phyloP scores from a whole-genome alignment of 176 grass and related monocot genomes.

The Bothriochloa decipiens region DNA sequence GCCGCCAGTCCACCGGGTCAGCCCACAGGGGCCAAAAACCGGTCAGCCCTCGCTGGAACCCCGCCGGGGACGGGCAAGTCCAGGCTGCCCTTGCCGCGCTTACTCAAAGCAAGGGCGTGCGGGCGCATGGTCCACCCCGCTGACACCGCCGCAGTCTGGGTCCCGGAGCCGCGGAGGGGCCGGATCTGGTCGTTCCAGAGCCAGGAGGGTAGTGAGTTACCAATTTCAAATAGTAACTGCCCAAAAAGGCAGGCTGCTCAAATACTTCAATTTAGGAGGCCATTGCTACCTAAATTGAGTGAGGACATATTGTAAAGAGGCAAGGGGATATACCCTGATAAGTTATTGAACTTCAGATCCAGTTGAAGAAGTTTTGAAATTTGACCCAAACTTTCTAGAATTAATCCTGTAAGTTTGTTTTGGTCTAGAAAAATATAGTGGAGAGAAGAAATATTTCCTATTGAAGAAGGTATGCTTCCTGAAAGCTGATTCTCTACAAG shows the following conservation, averaged over 20 bases:
- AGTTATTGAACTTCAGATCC: slow-evolving; percentile 28
- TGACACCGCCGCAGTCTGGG: too few relatives aligned
- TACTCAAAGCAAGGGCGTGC: too few relatives aligned
- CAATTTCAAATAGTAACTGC: slow-evolving; percentile 12
- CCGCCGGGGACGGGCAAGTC: too few relatives aligned
- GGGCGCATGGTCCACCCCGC: too few relatives aligned
- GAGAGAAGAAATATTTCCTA: slow-evolving; percentile 38
- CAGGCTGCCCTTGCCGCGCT: too few relatives aligned
- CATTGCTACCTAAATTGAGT: slow-evolving; percentile 26
- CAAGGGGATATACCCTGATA: slow-evolving; percentile 17
- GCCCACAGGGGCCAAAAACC: too few relatives aligned
- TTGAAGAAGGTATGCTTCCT: slow-evolving; percentile 34
- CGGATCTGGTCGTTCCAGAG: too few relatives aligned
- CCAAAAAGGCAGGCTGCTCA: too few relatives aligned
- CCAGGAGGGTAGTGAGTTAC: slow-evolving; percentile 11
- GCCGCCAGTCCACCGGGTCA: too few relatives aligned
- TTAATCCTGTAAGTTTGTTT: slow-evolving; percentile 27
- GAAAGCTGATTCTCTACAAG: slow-evolving; percentile 32
- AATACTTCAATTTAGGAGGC: too few relatives aligned
- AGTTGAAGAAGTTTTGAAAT: background rate
- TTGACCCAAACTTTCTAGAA: slow-evolving; percentile 25
- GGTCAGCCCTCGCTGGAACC: too few relatives aligned
- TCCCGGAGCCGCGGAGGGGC: too few relatives aligned
- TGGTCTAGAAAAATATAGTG: background rate
- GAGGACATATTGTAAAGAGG: slow-evolving; percentile 28